These are phyloP conservation scores for Dryadomyces quercus-mongolicae DNA, from an alignment of 2,329 filamentous ascomycete species.

Conservation along the genomic window DNA sequence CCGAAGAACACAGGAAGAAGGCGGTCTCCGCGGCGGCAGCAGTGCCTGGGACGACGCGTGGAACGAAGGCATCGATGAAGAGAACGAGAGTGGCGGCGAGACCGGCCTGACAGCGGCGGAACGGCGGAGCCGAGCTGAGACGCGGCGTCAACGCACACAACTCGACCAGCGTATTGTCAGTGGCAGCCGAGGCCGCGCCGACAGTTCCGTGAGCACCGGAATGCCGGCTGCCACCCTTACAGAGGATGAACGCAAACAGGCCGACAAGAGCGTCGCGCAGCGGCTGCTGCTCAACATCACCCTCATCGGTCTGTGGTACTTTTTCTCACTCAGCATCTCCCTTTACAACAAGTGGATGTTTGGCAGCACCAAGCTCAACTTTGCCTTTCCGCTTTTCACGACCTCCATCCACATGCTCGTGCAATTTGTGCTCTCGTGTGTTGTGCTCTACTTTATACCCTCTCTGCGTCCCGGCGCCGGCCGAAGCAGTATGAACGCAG, in stretches of 20 bases:
- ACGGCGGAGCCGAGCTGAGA: slow-evolving; percentile 52
- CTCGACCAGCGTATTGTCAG: slow-evolving; percentile 58
- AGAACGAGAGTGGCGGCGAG: slow-evolving; percentile 66
- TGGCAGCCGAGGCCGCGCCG: slow-evolving; percentile 21
- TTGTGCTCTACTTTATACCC: slow-evolving; percentile 73
- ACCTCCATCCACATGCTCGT: slow-evolving; percentile 94
- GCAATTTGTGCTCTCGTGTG: slow-evolving; percentile 68
- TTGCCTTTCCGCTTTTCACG: slow-evolving; percentile 89
- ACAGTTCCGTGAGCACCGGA: background rate
- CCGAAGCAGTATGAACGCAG: slow-evolving; percentile 34
- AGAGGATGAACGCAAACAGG: slow-evolving; percentile 62
- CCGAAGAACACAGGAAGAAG: background rate
- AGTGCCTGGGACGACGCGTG: slow-evolving; percentile 60
- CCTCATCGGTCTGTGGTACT: slow-evolving; percentile 78
- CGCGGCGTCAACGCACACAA: slow-evolving; percentile 53
- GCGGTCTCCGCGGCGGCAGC: background rate
- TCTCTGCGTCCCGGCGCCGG: slow-evolving; percentile 51
- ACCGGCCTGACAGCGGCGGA: slow-evolving; percentile 70
- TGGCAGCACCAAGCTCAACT: slow-evolving; percentile 70
- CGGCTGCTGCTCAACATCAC: slow-evolving; percentile 60
- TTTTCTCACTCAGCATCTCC: slow-evolving; percentile 88
- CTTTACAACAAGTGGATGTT: slow-evolving; percentile 99
- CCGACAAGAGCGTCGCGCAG: slow-evolving; percentile 60
- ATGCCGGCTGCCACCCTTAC: slow-evolving; percentile 29
- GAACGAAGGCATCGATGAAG: slow-evolving; percentile 78